Evolutionary conservation across 495 filamentous ascomycete genomes (phyloP), one percentile per base, ranked within the genome.

Genomic region (Xylaria grammica): DNA sequence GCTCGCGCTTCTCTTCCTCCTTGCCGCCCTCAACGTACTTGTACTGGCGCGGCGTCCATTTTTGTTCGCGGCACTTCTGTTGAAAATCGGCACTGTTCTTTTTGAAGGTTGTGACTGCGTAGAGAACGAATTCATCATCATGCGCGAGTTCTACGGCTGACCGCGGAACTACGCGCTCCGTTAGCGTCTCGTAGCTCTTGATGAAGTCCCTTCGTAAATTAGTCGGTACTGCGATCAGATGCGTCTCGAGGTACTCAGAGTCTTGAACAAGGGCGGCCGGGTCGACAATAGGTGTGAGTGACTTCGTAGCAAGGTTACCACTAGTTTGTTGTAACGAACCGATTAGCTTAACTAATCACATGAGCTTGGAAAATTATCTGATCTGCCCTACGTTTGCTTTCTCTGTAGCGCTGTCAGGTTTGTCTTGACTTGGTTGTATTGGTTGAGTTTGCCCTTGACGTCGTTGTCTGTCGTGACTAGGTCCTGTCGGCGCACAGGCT

Each of bases 221-320:
- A 19, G 83, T 85, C 2, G 95, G 95, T 4, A 99, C 91, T 29
- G 90, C 95, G 67, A 98, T 80, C 11, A 99, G 87, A 71, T 97
- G 94, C 20, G 94, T 97, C 78, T 97, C 92, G 68, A 99, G 86
- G 80, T 97, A 98, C 79, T 99, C 96, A 46, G 93, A 97, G 72
- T 96, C 86, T 71, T 90, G 91, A 60, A 97, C 86, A 38, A 98
- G 83, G 60, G 89, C 75, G 57, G 81, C 81, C 20, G 94, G 92
- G 69, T 91, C 84, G 69, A 99, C 88, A 61, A 98, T 85, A 1
- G 91, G 86, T n/a, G 90, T 86, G 68, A 99, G 91, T 42, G 94
- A 97, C 70, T 92, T 94, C 63, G 93, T 97, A 30, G 94, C 86
- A 50, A 99, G 91, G 77, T 97, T 99, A 63, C 95, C 95, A 55